A percentile compares a stretch with the other conserved stretches of the same genome.
phyloP scores from a whole-genome alignment of 805 yeast species.

The Spathaspora sp. region DNA sequence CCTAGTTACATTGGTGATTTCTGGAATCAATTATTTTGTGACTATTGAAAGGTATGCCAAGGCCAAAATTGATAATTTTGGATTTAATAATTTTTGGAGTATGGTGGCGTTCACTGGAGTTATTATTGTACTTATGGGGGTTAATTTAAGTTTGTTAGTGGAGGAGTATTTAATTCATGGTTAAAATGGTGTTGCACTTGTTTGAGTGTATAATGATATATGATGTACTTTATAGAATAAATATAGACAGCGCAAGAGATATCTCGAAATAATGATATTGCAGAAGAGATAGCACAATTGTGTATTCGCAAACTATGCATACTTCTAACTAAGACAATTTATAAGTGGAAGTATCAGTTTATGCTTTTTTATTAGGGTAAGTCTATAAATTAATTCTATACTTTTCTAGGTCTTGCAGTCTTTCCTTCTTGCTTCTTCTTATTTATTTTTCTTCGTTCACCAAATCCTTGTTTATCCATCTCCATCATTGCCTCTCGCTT shows the following conservation, averaged over 20 bases:
- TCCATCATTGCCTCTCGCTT: conserved; percentile 89
- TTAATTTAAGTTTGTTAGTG: conserved; percentile 27
- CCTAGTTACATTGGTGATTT: conserved; percentile 31
- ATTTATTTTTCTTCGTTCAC: conserved; percentile 60
- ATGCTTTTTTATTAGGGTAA: too few species aligned
- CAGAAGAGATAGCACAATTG: too few species aligned
- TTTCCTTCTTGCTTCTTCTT: conserved; percentile 31
- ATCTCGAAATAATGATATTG: too few species aligned
- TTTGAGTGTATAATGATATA: not conserved
- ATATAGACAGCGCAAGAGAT: too few species aligned
- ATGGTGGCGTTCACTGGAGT: conserved; percentile 13
- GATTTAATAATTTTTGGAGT: conserved; percentile 27
- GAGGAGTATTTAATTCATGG: conserved; percentile 13
- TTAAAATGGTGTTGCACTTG: not conserved
- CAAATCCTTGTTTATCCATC: conserved; percentile 88
- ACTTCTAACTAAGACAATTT: too few species aligned
- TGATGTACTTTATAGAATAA: not conserved
- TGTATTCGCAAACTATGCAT: too few species aligned
- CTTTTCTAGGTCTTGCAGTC: not conserved
- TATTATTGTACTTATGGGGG: conserved; percentile 31
- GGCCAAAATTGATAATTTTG: conserved; percentile 36
- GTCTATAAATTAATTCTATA: not conserved
- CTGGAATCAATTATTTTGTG: conserved; percentile 39
- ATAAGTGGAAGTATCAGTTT: too few species aligned
- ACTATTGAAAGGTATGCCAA: conserved; percentile 43